Percentiles rank a stretch among this genome's conserved stretches.
Conservation (phyloP, 352 stramenopile genomes). For the Globisporangium alternatum region DNA sequence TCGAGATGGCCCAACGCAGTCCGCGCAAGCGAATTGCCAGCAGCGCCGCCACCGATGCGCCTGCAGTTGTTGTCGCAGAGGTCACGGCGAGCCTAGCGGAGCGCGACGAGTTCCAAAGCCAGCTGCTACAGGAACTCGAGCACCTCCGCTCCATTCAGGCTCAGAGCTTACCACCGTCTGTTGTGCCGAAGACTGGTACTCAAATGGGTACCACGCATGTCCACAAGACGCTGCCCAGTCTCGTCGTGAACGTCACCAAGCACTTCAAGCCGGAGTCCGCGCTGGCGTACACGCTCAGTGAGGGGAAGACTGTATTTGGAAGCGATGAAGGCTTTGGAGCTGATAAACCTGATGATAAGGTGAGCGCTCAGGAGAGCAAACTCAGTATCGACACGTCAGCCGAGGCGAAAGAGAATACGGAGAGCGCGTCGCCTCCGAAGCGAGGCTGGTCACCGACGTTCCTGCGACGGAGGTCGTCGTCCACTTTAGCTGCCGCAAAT, state of each 20-base stretch:
- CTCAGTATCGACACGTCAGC: neutral
- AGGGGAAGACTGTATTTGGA: conserved; percentile 47
- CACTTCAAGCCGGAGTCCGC: conserved; percentile 28
- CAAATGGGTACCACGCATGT: conserved; percentile 15
- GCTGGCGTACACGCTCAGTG: conserved; percentile 39
- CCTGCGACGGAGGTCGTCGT: conserved; percentile 26
- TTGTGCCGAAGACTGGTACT: neutral
- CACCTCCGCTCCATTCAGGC: conserved; percentile 36
- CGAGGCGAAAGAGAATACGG: neutral
- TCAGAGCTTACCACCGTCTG: neutral
- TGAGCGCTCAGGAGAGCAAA: conserved; percentile 5
- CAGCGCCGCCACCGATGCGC: conserved; percentile 14
- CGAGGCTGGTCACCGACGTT: conserved; percentile 43
- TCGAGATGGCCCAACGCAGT: conserved; percentile 31
- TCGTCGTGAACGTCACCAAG: conserved; percentile 44
- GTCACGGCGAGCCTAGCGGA: conserved; percentile 23
- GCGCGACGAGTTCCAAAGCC: conserved; percentile 43
- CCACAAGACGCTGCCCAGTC: conserved; percentile 35
- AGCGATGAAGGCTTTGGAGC: conserved; percentile 18
- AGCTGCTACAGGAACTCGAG: conserved; percentile 50
- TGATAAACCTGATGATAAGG: conserved; percentile 14
- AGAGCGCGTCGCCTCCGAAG: conserved; percentile 19
- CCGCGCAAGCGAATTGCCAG: conserved; percentile 27
- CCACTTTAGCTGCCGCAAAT: conserved; percentile 16
- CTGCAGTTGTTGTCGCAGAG: conserved; percentile 29